A percentile compares a stretch with the other conserved stretches of the same genome.
Conservation (phyloP, 345 rosid species). For the Clausena lansium region DNA sequence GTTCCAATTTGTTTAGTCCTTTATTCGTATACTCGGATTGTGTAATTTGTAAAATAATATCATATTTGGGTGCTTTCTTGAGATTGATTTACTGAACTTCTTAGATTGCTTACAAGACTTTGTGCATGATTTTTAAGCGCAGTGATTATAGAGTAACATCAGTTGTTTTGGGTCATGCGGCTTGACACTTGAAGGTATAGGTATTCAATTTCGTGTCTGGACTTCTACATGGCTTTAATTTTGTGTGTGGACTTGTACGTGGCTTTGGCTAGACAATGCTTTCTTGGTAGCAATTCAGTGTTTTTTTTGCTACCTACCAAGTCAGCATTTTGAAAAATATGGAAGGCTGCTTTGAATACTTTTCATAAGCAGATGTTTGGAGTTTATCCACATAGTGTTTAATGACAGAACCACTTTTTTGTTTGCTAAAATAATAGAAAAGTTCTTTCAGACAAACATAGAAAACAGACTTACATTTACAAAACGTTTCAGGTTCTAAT, state of each 20-base stretch:
- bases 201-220: background rate
- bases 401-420: background rate
- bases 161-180: background rate
- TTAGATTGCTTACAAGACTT: background rate
- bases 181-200: background rate
- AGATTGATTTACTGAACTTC: background rate
- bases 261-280: background rate
- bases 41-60: background rate
- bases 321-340: background rate
- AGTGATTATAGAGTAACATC: background rate
- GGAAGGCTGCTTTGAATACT: background rate
- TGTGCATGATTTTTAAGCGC: background rate
- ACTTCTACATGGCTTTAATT: background rate
- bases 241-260: background rate
- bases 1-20: background rate
- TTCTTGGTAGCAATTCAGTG: background rate
- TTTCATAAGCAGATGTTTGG: background rate
- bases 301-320: no score
- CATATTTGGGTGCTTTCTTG: background rate
- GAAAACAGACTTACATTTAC: constrained; percentile 5
- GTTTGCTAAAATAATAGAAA: background rate
- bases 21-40: background rate
- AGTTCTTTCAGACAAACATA: background rate
- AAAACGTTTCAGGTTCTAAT: constrained; percentile 24
- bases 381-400: background rate